Evolutionary conservation across 331 rosid species (phyloP), one percentile per base, ranked within the genome.

Genomic region (Acacia concinna): DNA sequence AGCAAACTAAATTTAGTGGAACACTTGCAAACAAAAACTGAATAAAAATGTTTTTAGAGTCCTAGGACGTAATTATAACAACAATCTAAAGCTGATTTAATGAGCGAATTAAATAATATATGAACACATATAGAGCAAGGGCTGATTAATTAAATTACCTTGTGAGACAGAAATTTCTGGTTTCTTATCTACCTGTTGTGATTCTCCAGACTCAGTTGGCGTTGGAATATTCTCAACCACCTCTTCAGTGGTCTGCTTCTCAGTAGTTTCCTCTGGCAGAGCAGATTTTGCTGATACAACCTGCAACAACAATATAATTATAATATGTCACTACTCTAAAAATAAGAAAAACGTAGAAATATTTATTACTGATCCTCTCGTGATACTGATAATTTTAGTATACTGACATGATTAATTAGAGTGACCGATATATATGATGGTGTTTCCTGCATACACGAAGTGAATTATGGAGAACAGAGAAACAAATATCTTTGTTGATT

Each of bases 271-370:
- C 47, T 83, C 87, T 0, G 79, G 77, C 68, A 91, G 86, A 40
- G 89, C 88, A n/a, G 84, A 74, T 65, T 79, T 76, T 59, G 91
- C 89, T 81, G 92, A 76, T 81, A 77, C 89, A 79, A 83, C 87
- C 98, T 93, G 49, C 85, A 52, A 10, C 81, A 57, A 9, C 15
- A 28, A 2, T 8, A 20, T 54, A 7, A 13, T n/a, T 54, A 20
- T 6, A 54, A 8, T 12, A 27, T 59, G 4, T 25, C 28, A 59
- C 35, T 59, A 13, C 4, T 25, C 34, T 59, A 23, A 25, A 52
- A 52, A 8, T 2, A 4, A 8, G 8, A 21, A 21, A 21, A 52
- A 51, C 13, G 27, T 21, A 21, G 13, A 52, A 52, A 9, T 54
- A 51, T 51, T 20, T n/a, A n/a, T n/a, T 20, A n/a, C 6, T 51